Conservation (phyloP, 2,329 filamentous ascomycete genomes). For the Hymenotorrendiella dingleyae region DNA sequence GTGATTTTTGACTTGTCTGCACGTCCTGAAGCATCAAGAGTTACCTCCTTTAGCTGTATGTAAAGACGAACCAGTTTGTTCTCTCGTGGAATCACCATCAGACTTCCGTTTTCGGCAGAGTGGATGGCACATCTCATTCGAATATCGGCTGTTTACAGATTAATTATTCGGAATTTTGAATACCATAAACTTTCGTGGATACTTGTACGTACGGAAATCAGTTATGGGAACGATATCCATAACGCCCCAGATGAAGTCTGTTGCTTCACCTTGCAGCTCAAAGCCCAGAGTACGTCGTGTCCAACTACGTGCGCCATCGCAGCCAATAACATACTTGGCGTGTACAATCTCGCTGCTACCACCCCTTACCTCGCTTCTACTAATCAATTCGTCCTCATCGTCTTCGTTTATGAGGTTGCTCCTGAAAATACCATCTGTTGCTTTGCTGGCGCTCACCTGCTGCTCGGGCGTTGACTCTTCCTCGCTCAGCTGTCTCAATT, state of each 20-base stretch:
- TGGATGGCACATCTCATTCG: slow-evolving; percentile 51
- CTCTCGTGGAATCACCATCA: slow-evolving; percentile 59
- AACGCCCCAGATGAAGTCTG: slow-evolving; percentile 53
- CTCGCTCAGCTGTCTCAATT: slow-evolving; percentile 50
- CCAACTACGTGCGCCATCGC: slow-evolving; percentile 48
- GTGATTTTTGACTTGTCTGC: slow-evolving; percentile 61
- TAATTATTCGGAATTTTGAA: slow-evolving; percentile 37
- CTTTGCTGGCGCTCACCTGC: slow-evolving; percentile 20
- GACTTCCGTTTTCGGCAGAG: slow-evolving; percentile 43
- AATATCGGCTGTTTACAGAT: slow-evolving; percentile 58
- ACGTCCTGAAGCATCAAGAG: slow-evolving; percentile 37
- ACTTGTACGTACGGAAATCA: slow-evolving; percentile 39
- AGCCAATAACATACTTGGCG: slow-evolving; percentile 62
- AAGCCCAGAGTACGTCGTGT: slow-evolving; percentile 46
- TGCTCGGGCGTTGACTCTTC: slow-evolving; percentile 50
- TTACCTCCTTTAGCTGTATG: slow-evolving; percentile 49
- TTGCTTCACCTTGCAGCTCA: slow-evolving; percentile 52
- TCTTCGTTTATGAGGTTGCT: slow-evolving; percentile 52
- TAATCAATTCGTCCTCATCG: slow-evolving; percentile 49
- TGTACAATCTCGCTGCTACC: slow-evolving; percentile 47
- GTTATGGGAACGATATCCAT: slow-evolving; percentile 38
- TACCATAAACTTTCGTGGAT: no score
- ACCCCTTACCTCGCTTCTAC: slow-evolving; percentile 32
- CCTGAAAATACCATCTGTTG: slow-evolving; percentile 49
- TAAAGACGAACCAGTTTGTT: slow-evolving; percentile 53